A percentile compares a stretch with the other conserved stretches of the same genome.
Conservation (phyloP, 2,329 filamentous ascomycete species). For the Trichoderma oligosporum region DNA sequence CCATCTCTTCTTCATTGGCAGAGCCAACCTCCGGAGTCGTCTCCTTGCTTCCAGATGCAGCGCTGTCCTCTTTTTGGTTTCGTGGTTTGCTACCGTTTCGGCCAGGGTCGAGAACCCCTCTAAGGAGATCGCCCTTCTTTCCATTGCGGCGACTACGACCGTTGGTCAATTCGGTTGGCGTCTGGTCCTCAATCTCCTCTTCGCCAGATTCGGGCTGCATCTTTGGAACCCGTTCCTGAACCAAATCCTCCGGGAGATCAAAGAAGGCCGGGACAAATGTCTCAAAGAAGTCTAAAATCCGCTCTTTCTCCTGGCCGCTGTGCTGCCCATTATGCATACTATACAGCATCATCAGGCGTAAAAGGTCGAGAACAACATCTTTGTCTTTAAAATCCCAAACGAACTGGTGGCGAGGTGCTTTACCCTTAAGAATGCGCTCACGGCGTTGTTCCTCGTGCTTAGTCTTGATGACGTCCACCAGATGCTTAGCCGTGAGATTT, state of each 20-base stretch:
- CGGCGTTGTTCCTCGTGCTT: constrained; percentile 89
- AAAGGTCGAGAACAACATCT: constrained; percentile 60
- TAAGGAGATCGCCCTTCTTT: constrained; percentile 76
- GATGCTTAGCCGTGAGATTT: constrained; percentile 81
- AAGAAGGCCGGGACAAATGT: constrained; percentile 75
- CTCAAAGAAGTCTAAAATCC: constrained; percentile 71
- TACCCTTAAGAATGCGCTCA: constrained; percentile 58
- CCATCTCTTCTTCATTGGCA: constrained; percentile 71
- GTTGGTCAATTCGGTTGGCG: constrained; percentile 67
- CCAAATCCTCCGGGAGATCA: constrained; percentile 65
- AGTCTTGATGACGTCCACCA: constrained; percentile 85
- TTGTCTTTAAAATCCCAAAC: constrained; percentile 69
- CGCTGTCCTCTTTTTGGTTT: constrained; percentile 74
- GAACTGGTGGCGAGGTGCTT: constrained; percentile 67
- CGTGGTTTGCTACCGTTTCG: constrained; percentile 68
- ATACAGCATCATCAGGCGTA: constrained; percentile 61
- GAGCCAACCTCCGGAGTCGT: constrained; percentile 83
- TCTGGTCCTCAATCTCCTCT: constrained; percentile 71
- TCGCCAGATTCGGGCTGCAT: constrained; percentile 68
- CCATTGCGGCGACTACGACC: constrained; percentile 65
- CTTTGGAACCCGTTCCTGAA: constrained; percentile 63
- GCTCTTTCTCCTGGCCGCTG: constrained; percentile 67
- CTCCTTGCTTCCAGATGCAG: constrained; percentile 73
- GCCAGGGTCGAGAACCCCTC: constrained; percentile 77
- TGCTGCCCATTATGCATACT: constrained; percentile 66